Evolutionary conservation across 176 grass and related monocot genomes (phyloP).

Genomic region (Hsuehochloa calcarea): DNA sequence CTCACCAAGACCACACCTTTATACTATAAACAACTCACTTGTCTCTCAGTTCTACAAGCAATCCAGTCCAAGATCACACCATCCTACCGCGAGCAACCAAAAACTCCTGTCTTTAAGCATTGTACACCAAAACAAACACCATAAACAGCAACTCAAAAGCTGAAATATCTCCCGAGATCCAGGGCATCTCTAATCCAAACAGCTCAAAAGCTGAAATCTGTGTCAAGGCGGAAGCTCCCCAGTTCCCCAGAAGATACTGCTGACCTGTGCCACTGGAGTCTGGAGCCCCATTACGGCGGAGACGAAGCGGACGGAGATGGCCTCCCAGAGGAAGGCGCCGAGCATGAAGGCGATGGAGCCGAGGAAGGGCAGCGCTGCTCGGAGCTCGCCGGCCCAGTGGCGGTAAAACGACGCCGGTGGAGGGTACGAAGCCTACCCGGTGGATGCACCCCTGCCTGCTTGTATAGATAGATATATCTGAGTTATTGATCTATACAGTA

Average conservation of each 20-base stretch:
- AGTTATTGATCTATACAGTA: too few relatives aligned
- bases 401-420: slow-evolving; percentile 71
- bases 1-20: not conserved
- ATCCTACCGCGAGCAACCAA: not conserved
- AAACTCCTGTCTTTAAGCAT: not conserved
- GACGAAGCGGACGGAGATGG: slow-evolving; percentile 72
- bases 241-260: not conserved
- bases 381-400: slow-evolving; percentile 78
- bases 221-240: not conserved
- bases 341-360: slow-evolving; percentile 78
- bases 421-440: too few relatives aligned
- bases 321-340: slow-evolving; percentile 58
- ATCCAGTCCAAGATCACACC: not conserved
- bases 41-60: not conserved
- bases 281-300: slow-evolving; percentile 77
- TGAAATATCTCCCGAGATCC: slow-evolving; percentile 31
- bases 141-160: not conserved
- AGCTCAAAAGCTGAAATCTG: not conserved
- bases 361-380: slow-evolving; percentile 67
- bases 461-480: too few relatives aligned
- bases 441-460: too few relatives aligned
- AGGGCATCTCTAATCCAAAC: not conserved
- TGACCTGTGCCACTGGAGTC: slow-evolving; percentile 87
- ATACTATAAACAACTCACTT: not conserved
- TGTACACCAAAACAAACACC: not conserved